Base-by-base conservation (phyloP, 176 grass and related monocot species). In the Metroxylon sagu region DNA sequence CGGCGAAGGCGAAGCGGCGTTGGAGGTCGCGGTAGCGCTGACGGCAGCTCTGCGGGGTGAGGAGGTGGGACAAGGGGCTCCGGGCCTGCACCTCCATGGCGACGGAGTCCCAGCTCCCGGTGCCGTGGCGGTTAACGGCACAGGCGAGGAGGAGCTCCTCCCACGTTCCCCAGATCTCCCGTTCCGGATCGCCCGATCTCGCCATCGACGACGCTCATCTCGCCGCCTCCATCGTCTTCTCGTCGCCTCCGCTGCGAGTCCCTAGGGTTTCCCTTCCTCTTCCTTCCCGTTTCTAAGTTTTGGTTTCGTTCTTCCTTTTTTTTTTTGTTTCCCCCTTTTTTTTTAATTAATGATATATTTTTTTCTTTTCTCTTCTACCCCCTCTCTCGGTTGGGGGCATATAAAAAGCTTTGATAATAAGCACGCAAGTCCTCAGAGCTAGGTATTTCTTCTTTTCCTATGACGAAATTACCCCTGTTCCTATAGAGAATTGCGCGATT, bases 141-240 rank as follows among this genome's bases (percentile, higher is more conserved):
- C 67, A 82, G 8, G 80, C 80, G 30, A 90, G 80, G 61, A 96
- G 79, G 3, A 96, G 80, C 57, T 96, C 92, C 77, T 96, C 92
- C 71, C 76, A 70, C 27, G 91, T 90, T 5, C 80, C 83, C 91
- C 86, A 96, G 91, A 96, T 85, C 86, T 90, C 85, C 51, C 53
- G 31, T 31, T 62, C 35, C 27, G 77, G 76, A 78, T 96, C 86
- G 52, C 65, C 72, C 66, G 91, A 96, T 96, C 77, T 82, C 8
- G 17, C 35, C 60, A 25, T 31, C 60, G 29, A 18, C 6, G 30
- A 43, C 12, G 35, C 35, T 43, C 35, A 43, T 43, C 35, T 43
- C 12, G 35, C 35, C 8, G 35, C 35, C 35, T 43, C 35, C 35
- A 43, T 43, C 35, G 31, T 39, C 7, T 8, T 39, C 35, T 62